These are phyloP conservation scores for Colletotrichum nymphaeae DNA, from an alignment of 2,329 filamentous ascomycete genomes.

Conservation along the genomic window DNA sequence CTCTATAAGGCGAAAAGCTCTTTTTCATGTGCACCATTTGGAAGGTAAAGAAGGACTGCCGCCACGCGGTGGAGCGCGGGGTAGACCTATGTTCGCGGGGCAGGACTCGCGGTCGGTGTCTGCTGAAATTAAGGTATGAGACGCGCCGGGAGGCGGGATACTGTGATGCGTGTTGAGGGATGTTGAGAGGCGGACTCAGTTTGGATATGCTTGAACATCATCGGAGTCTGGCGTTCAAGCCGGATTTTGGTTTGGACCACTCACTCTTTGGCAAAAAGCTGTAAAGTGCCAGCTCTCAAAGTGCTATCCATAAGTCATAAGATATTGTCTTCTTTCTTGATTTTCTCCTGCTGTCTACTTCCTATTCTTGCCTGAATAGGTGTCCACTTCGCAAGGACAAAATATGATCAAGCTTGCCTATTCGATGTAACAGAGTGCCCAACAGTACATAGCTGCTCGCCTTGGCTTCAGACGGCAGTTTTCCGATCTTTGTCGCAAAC, in stretches of 20 bases:
- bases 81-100: slow-evolving; percentile 9
- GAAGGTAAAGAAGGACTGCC: slow-evolving; percentile 10
- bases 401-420: too few relatives aligned
- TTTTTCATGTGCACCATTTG: slow-evolving; percentile 22
- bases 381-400: too few relatives aligned
- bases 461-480: too few relatives aligned
- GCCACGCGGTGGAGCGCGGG: slow-evolving; percentile 6
- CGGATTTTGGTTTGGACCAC: not conserved
- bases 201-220: not conserved
- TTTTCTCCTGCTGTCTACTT: too few relatives aligned
- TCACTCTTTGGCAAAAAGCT: not conserved
- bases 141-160: slow-evolving; percentile 19
- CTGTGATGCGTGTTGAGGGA: too few relatives aligned
- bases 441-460: too few relatives aligned
- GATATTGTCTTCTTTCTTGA: too few relatives aligned
- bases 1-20: not conserved
- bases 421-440: too few relatives aligned
- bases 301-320: too few relatives aligned
- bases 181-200: not conserved
- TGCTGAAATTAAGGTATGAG: not conserved
- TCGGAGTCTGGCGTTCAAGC: not conserved
- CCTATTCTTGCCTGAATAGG: too few relatives aligned
- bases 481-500: too few relatives aligned
- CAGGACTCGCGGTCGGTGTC: not conserved
- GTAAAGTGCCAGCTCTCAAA: not conserved